Percentiles rank a stretch among this genome's conserved stretches.
Conservation (phyloP, 2,329 filamentous ascomycete genomes). For the Phialophora macrospora region DNA sequence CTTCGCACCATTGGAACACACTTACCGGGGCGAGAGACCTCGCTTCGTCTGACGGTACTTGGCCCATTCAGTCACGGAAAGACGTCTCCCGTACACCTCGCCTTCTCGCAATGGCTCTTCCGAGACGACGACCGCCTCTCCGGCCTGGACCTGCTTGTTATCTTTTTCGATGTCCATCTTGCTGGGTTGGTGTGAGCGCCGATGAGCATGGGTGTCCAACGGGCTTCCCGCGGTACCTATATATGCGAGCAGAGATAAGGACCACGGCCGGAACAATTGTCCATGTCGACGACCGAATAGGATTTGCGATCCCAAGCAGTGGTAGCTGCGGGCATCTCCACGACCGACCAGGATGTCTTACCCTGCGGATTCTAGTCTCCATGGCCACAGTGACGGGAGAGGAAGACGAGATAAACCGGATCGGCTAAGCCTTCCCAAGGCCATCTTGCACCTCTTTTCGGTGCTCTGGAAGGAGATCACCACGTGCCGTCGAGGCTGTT, state of each 20-base stretch:
- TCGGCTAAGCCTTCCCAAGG: not conserved
- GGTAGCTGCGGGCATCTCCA: slow-evolving; percentile 20
- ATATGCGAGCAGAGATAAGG: slow-evolving; percentile 16
- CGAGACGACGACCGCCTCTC: slow-evolving; percentile 20
- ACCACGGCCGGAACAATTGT: slow-evolving; percentile 8
- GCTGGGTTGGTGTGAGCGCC: not conserved
- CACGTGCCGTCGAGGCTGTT: not conserved
- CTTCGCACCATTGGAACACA: not conserved
- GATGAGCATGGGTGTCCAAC: not conserved
- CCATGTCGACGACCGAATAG: slow-evolving; percentile 3
- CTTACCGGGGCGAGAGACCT: slow-evolving; percentile 41
- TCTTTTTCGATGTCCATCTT: slow-evolving; percentile 8
- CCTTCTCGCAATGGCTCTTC: slow-evolving; percentile 11
- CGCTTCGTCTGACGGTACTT: slow-evolving; percentile 42
- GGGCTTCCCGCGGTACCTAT: slow-evolving; percentile 5
- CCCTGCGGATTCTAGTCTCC: slow-evolving; percentile 6
- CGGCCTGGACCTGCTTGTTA: slow-evolving; percentile 6
- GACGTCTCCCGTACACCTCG: slow-evolving; percentile 32
- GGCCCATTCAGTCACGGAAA: slow-evolving; percentile 29
- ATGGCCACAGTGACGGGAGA: not conserved
- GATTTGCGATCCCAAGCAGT: not conserved
- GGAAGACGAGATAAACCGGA: not conserved
- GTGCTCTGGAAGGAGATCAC: not conserved
- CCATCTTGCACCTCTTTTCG: not conserved
- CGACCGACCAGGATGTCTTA: slow-evolving; percentile 10